These are phyloP conservation scores for Alternaria postmessia DNA, from an alignment of 2,329 filamentous ascomycete species.

Conservation along the genomic window DNA sequence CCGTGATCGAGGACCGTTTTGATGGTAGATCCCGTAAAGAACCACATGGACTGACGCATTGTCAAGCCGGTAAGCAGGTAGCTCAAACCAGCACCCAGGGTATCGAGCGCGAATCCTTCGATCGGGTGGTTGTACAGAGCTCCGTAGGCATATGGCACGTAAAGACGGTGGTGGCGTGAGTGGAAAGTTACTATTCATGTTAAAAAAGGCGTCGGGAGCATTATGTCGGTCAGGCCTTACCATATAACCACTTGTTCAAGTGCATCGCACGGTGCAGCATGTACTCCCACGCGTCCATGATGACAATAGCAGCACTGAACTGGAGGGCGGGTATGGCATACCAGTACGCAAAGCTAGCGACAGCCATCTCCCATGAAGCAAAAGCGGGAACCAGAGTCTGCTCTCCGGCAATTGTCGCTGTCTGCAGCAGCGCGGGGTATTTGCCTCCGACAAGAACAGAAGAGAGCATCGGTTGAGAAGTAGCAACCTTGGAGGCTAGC, in stretches of 20 bases:
- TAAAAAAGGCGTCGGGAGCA: background rate
- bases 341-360: slow-evolving; percentile 83
- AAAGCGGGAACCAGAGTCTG: slow-evolving; percentile 71
- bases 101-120: slow-evolving; percentile 93
- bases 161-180: slow-evolving; percentile 93
- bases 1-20: slow-evolving; percentile 99
- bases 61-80: slow-evolving; percentile 86
- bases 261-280: slow-evolving; percentile 97
- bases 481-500: slow-evolving; percentile 77
- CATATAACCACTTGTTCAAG: slow-evolving; percentile 95
- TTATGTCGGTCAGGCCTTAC: slow-evolving; percentile 61
- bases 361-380: slow-evolving; percentile 79
- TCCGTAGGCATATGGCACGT: slow-evolving; percentile 96
- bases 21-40: slow-evolving; percentile 87
- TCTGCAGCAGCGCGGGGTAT: slow-evolving; percentile 75
- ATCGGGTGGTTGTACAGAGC: slow-evolving; percentile 96
- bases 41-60: slow-evolving; percentile 84
- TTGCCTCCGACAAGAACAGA: slow-evolving; percentile 79
- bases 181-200: slow-evolving; percentile 77
- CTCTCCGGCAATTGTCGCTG: slow-evolving; percentile 62
- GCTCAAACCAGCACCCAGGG: slow-evolving; percentile 81
- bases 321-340: slow-evolving; percentile 78
- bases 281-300: slow-evolving; percentile 98
- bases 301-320: slow-evolving; percentile 74
- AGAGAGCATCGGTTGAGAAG: slow-evolving; percentile 76